Conservation (phyloP, 192 early-diverging fungal species). For the Geosiphon pyriformis region DNA sequence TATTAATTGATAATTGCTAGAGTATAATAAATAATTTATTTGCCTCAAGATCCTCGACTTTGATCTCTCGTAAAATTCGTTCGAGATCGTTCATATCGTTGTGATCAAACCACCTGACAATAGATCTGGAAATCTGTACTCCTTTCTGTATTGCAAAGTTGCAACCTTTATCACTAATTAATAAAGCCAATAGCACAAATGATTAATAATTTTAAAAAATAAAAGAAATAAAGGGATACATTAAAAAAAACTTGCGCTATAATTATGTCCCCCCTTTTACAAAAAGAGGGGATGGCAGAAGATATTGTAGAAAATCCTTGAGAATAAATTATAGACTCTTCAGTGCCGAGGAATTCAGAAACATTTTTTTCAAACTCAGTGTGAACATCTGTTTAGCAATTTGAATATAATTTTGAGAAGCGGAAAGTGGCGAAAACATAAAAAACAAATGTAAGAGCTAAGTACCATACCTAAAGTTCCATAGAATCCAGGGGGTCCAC, state of each 20-base stretch:
- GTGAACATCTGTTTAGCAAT: constrained; percentile 74
- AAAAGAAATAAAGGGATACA: background rate
- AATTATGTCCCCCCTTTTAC: constrained; percentile 93
- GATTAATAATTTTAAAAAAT: constrained; percentile 4
- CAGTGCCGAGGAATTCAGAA: constrained; percentile 78
- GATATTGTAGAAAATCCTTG: constrained; percentile 92
- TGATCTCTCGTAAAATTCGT: constrained; percentile 71
- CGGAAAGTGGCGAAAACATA: too few relatives aligned
- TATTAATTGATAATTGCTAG: too few relatives aligned
- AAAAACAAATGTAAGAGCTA: background rate
- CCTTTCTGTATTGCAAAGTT: constrained; percentile 89
- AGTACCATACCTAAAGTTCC: constrained; percentile 56
- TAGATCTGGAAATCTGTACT: constrained; percentile 82
- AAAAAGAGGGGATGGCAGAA: constrained; percentile 90
- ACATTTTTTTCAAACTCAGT: constrained; percentile 86
- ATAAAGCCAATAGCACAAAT: constrained; percentile 5
- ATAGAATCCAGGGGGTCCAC: constrained; percentile 94
- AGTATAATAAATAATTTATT: too few relatives aligned
- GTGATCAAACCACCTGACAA: constrained; percentile 89
- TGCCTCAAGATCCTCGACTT: constrained; percentile 56
- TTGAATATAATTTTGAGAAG: too few relatives aligned
- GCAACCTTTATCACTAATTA: constrained; percentile 76
- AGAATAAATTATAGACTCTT: constrained; percentile 87
- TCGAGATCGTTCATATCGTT: constrained; percentile 96
- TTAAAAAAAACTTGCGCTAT: constrained; percentile 60